Base-by-base conservation (phyloP, 2,329 filamentous ascomycete species). In the Zarea fungicola region DNA sequence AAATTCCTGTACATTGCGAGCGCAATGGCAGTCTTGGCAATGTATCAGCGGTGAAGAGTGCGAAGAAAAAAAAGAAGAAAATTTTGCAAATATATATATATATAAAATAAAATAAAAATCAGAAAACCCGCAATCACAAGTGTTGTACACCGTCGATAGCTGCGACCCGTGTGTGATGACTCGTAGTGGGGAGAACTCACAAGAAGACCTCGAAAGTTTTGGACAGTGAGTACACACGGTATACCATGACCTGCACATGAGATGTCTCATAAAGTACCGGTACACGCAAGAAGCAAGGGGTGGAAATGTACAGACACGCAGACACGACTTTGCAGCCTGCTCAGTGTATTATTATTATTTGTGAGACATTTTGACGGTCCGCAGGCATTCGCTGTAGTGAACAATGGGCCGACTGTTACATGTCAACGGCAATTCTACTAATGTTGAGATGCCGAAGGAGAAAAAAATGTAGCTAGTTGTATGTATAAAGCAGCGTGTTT, bases 281-380 rank as follows among this genome's bases (percentile, higher is more conserved):
- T n/a, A n/a, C 40, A 25, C 19, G 23, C 18, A 43, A 23, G 19
- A 29, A 7, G n/a, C n/a, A n/a, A n/a, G n/a, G n/a, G n/a, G n/a
- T n/a, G n/a, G n/a, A n/a, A n/a, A n/a, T n/a, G n/a, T n/a, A n/a
- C n/a, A n/a, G n/a, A n/a, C 13, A 13, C 13, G 26, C 13, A 29
- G 26, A 13, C 7, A 29, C 26, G 26, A 29, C 7, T 13, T 13
- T 29, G 26, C 26, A 7, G 26, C 26, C 13, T 7, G 13, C 26
- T 7, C 7, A 25, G 36, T 14, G 36, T 11, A 22, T 5, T 14
- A n/a, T 25, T 11, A 18, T 34, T 34, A 13, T 16, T 16, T 6
- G 44, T 40, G 44, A 32, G 44, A 47, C 35, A 22, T 11, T n/a
- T n/a, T 11, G 43, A 39, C 23, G 43, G 25, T 31, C 43, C 34